Percentiles rank a stretch among this genome's conserved stretches.
Conservation (phyloP, 1,284 basidiomycete genomes). For the Ustilago shanxiensis region DNA sequence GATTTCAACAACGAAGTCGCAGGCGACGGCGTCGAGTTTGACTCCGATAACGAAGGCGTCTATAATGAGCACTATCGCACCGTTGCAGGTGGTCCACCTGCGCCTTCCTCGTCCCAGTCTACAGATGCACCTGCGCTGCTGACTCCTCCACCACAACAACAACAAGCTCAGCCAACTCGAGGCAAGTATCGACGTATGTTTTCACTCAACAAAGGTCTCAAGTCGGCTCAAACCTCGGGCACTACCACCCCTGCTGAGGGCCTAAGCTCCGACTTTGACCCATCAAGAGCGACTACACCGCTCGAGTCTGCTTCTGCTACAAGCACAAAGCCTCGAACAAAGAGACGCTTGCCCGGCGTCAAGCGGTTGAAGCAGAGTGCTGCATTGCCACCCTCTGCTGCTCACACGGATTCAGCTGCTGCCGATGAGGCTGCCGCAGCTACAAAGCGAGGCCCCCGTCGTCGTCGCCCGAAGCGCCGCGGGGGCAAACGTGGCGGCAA, state of each 20-base stretch:
- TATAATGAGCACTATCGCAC: conserved; percentile 48
- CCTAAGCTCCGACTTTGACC: conserved; percentile 24
- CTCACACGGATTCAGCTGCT: neutral
- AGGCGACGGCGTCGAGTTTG: conserved; percentile 22
- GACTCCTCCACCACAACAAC: conserved; percentile 28
- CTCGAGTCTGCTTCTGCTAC: conserved; percentile 10
- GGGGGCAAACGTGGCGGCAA: conserved; percentile 70
- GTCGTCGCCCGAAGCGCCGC: conserved; percentile 12
- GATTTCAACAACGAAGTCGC: conserved; percentile 26
- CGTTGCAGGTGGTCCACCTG: conserved; percentile 25
- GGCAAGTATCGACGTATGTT: conserved; percentile 47
- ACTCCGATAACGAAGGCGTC: conserved; percentile 35
- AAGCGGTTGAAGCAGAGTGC: conserved; percentile 22
- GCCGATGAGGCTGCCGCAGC: neutral
- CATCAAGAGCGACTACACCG: conserved; percentile 24
- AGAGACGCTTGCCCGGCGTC: conserved; percentile 34
- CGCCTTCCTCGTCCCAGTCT: conserved; percentile 3
- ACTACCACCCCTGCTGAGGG: conserved; percentile 28
- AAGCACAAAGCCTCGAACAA: conserved; percentile 23
- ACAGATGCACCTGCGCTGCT: conserved; percentile 9
- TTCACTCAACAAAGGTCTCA: conserved; percentile 29
- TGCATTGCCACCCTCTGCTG: conserved; percentile 11
- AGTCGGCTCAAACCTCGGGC: conserved; percentile 32
- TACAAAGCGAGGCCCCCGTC: conserved; percentile 4
- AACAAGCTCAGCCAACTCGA: neutral